Evolutionary conservation across 192 early-diverging fungal genomes (phyloP).

Genomic region (Glomus cerebriforme): DNA sequence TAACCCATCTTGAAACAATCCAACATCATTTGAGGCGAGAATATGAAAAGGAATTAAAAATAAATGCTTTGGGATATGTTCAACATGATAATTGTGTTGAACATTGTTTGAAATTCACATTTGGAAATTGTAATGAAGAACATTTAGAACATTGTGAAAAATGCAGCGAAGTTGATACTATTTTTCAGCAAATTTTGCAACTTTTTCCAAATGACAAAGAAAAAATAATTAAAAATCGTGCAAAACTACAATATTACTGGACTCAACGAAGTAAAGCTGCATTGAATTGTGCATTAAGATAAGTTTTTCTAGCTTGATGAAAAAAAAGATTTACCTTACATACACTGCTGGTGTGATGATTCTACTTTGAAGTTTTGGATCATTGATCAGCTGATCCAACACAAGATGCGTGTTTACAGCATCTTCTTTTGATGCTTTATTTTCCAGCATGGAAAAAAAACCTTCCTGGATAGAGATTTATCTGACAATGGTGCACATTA

Average conservation of each 20-base stretch:
- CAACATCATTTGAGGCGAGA: neutral
- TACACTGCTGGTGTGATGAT: neutral
- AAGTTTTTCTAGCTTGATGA: neutral
- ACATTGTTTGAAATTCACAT: neutral
- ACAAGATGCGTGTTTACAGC: neutral
- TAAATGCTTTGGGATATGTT: neutral
- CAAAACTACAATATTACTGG: constrained; percentile 3
- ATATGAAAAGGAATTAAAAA: neutral
- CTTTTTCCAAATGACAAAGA: neutral
- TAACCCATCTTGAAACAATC: neutral
- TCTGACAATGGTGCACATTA: too few relatives aligned
- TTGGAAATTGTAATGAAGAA: neutral
- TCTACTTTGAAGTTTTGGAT: neutral
- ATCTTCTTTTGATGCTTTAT: neutral
- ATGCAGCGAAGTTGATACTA: neutral
- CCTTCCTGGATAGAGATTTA: neutral
- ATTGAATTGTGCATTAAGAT: too few relatives aligned
- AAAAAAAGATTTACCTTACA: neutral
- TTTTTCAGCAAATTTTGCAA: neutral
- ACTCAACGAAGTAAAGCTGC: neutral
- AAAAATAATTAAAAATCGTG: neutral
- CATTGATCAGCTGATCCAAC: neutral
- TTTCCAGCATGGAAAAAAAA: neutral
- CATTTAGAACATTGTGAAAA: neutral
- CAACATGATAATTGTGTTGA: constrained; percentile 5